Evolutionary conservation across 2,329 filamentous ascomycete species (phyloP).

Genomic region (Lachnellula willkommii): DNA sequence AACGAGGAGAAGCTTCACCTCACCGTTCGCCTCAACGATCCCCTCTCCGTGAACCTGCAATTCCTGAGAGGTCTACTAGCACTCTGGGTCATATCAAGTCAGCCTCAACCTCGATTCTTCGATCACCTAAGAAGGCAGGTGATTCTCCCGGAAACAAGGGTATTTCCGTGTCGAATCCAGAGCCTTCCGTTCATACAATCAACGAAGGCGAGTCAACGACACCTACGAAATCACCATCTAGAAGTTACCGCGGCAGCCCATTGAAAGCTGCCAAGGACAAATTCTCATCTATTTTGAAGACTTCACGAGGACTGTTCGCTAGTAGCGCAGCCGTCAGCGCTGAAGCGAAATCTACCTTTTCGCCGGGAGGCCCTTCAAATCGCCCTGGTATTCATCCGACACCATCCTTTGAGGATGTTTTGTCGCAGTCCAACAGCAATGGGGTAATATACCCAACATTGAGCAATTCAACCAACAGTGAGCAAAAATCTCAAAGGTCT

Average conservation of each 20-base stretch:
- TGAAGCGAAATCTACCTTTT: conserved; percentile 55
- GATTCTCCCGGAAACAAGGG: conserved; percentile 48
- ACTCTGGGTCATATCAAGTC: conserved; percentile 54
- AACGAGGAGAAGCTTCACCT: conserved; percentile 35
- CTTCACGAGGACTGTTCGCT: conserved; percentile 78
- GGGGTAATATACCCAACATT: conserved; percentile 42
- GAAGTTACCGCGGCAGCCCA: conserved; percentile 64
- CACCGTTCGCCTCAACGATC: conserved; percentile 25
- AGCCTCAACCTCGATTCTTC: conserved; percentile 54
- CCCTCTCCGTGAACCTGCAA: conserved; percentile 26
- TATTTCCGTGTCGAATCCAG: conserved; percentile 54
- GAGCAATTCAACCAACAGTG: conserved; percentile 29
- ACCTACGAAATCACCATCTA: conserved; percentile 49
- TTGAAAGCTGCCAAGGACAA: conserved; percentile 90
- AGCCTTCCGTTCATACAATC: conserved; percentile 49
- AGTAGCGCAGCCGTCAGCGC: conserved; percentile 64
- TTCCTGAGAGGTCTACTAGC: conserved; percentile 28
- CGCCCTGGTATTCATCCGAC: conserved; percentile 41
- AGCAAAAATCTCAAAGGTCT: conserved; percentile 19
- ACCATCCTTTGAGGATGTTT: conserved; percentile 42
- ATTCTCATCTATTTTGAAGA: conserved; percentile 83
- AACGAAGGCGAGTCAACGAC: conserved; percentile 18
- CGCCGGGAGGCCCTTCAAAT: conserved; percentile 41
- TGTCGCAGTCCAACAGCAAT: conserved; percentile 33
- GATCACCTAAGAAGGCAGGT: conserved; percentile 41